Base-by-base conservation (phyloP, 2,329 filamentous ascomycete species). In the Lachnum nothofagi region DNA sequence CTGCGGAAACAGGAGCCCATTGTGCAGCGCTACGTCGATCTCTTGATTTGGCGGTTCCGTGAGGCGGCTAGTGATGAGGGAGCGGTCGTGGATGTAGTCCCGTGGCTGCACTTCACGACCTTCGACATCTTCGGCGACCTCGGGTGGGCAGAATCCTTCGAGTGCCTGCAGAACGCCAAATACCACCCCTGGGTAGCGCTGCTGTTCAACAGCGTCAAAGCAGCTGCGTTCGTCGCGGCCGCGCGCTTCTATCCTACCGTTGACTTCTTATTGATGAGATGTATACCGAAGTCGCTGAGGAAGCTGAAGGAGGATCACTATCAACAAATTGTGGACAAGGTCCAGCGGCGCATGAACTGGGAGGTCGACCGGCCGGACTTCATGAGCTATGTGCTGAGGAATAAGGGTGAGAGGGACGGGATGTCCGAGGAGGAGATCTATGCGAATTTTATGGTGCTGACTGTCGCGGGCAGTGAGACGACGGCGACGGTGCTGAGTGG, bases 101-200 rank as follows among this genome's bases (percentile, higher is more conserved):
- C 60, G 39, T 69, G 67, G 67, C 64, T 57, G 45, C 65, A 67
- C 42, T 67, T 61, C 52, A 49, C 61, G 1, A 61, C 67, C 3
- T 69, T 70, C 53, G 68, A 69, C 53, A 58, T 69, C 23, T 62
- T 70, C 34, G 70, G 69, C n/a, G 70, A 73, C 48, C 62, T 74
- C 25, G 65, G 69, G 0, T 74, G 72, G 51, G 70, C 68, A 3
- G 66, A 70, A 42, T 64, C 67, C 1, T 72, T 70, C 55, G 59
- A 59, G 9, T 63, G 59, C 45, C 48, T 69, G 12, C 47, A 63
- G 31, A 51, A 53, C 41, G 61, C 62, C 54, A 34, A 20, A 37
- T 59, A 51, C 23, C 46, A 57, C 44, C 42, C 59, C 37, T 68
- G 65, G 65, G 37, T 51, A 14, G 12, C 27, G 12, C 12, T 41